Conservation (phyloP, 305 asterid species). For the Caryopteris hybrid region DNA sequence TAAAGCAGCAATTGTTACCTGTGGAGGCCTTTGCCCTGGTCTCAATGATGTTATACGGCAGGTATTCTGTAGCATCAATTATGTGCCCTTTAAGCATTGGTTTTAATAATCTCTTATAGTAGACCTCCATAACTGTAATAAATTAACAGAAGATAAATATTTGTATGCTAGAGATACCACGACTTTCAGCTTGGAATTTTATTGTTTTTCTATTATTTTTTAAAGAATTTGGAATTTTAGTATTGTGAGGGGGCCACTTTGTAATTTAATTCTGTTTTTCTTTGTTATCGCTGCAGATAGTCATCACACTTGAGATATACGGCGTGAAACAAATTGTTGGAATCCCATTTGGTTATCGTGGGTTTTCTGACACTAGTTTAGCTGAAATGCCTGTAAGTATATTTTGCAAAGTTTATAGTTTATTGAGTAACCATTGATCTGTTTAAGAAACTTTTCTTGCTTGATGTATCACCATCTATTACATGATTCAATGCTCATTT, state of each 20-base stretch:
- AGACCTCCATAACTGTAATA: neutral
- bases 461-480: neutral
- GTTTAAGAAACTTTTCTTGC: neutral
- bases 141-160: neutral
- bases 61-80: conserved; percentile 32
- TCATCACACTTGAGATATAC: conserved; percentile 95
- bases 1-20: conserved; percentile 95
- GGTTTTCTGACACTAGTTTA: conserved; percentile 66
- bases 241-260: conserved; percentile 1
- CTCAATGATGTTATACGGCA: conserved; percentile 96
- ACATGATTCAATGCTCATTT: neutral
- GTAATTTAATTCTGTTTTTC: conserved; percentile 12
- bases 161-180: neutral
- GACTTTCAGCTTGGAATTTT: neutral
- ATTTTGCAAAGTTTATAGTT: neutral
- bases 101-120: neutral
- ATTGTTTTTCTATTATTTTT: neutral
- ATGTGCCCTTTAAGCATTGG: neutral
- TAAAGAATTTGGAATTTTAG: neutral
- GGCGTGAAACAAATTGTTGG: conserved; percentile 93
- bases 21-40: conserved; percentile 99
- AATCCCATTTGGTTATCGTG: conserved; percentile 97
- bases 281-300: conserved; percentile 58
- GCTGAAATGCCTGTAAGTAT: conserved; percentile 84
- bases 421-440: neutral